phyloP scores from a whole-genome alignment of 345 rosid genomes.

The Luvunga scandens region DNA sequence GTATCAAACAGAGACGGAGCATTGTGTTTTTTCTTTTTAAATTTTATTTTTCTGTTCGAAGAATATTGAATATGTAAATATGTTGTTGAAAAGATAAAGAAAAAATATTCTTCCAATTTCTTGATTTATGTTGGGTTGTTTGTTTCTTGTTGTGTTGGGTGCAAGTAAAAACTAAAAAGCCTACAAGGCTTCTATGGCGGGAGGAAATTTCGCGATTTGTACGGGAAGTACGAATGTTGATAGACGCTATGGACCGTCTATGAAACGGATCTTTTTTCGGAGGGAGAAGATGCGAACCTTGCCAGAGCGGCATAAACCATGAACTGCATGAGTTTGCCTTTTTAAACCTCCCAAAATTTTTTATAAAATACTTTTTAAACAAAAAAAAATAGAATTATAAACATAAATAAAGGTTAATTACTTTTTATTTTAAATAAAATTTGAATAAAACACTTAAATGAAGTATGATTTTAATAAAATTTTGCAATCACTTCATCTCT shows the following conservation, averaged over 20 bases:
- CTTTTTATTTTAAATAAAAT: too few species aligned
- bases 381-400: too few species aligned
- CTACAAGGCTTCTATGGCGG: slow-evolving; percentile 12
- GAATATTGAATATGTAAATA: not conserved
- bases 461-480: too few species aligned
- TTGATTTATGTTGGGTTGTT: not conserved
- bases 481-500: too few species aligned
- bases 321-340: too few species aligned
- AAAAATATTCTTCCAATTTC: not conserved
- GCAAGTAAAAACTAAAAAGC: not conserved
- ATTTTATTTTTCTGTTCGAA: not conserved
- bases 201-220: slow-evolving; percentile 17
- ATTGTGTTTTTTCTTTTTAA: slow-evolving; percentile 17
- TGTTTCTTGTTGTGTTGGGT: not conserved
- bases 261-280: not conserved
- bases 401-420: too few species aligned
- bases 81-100: not conserved
- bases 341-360: too few species aligned
- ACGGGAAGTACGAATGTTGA: not conserved
- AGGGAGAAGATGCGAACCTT: slow-evolving; percentile 1
- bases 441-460: too few species aligned
- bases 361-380: too few species aligned
- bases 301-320: not conserved
- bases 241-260: not conserved
- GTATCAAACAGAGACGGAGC: slow-evolving; percentile 50